A percentile compares a stretch with the other conserved stretches of the same genome.
These are phyloP conservation scores for Fusarium dimerum DNA, from an alignment of 2,329 filamentous ascomycete species.

Conservation along the genomic window DNA sequence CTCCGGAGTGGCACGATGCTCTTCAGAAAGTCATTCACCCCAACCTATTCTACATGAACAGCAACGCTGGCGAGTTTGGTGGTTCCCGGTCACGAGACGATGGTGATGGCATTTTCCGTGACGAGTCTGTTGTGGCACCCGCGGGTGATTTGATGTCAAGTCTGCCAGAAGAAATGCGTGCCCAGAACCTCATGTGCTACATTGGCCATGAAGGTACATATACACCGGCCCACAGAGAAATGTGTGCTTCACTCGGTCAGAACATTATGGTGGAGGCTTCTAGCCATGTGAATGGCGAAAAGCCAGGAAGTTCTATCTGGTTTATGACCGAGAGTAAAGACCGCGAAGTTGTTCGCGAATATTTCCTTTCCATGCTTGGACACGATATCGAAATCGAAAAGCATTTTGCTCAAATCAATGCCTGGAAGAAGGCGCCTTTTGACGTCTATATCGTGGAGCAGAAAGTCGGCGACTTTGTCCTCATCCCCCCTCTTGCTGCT, in stretches of 20 bases:
- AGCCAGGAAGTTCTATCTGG: slow-evolving; percentile 89
- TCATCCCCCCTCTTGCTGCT: slow-evolving; percentile 88
- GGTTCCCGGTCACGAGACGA: slow-evolving; percentile 36
- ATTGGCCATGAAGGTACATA: slow-evolving; percentile 97
- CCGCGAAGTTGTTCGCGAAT: slow-evolving; percentile 85
- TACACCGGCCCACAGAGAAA: slow-evolving; percentile 92
- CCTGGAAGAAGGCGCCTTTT: slow-evolving; percentile 93
- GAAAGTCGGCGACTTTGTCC: slow-evolving; percentile 84
- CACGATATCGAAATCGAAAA: slow-evolving; percentile 97
- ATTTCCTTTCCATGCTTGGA: slow-evolving; percentile 88
- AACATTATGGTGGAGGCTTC: slow-evolving; percentile 99
- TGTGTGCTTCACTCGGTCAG: slow-evolving; percentile 94
- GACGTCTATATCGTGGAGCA: slow-evolving; percentile 93
- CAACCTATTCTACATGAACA: slow-evolving; percentile 87
- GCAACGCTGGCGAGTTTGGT: slow-evolving; percentile 57
- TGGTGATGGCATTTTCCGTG: slow-evolving; percentile 41
- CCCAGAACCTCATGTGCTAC: slow-evolving; percentile 97
- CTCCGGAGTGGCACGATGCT: slow-evolving; percentile 79
- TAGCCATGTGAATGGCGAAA: slow-evolving; percentile 69
- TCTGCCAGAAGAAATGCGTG: slow-evolving; percentile 81
- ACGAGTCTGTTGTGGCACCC: slow-evolving; percentile 62
- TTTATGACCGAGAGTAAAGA: slow-evolving; percentile 99
- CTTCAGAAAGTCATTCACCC: slow-evolving; percentile 77
- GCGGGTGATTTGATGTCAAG: slow-evolving; percentile 95
- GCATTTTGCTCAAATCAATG: slow-evolving; percentile 93